Evolutionary conservation across 2,329 filamentous ascomycete species (phyloP).

Genomic region (Ophiostoma perfectum): DNA sequence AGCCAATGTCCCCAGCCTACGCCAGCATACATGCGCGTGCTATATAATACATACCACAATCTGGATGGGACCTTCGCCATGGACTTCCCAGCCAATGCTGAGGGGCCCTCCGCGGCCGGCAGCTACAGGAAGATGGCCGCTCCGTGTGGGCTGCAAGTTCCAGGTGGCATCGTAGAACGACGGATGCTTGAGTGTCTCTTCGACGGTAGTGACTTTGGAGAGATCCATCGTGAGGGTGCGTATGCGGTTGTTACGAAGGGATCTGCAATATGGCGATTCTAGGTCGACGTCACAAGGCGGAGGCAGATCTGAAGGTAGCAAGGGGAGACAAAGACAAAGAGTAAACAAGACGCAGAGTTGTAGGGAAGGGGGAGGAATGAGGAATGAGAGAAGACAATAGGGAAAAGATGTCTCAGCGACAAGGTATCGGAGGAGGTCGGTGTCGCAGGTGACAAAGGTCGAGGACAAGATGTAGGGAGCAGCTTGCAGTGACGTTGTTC

Average conservation of each 20-base stretch:
- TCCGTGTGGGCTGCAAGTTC: constrained; percentile 60
- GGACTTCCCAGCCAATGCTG: constrained; percentile 71
- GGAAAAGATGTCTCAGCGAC: neutral
- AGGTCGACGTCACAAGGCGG: neutral
- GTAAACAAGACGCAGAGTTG: neutral
- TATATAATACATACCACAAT: constrained; percentile 56
- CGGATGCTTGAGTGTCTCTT: constrained; percentile 58
- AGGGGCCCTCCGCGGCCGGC: constrained; percentile 67
- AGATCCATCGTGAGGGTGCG: neutral
- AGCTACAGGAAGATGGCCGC: constrained; percentile 61
- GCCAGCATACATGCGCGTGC: constrained; percentile 32
- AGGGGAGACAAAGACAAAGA: neutral
- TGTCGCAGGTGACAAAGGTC: neutral
- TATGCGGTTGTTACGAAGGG: neutral
- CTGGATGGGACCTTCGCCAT: constrained; percentile 67
- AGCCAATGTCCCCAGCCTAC: too few relatives aligned
- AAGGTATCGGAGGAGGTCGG: neutral
- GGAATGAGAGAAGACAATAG: neutral
- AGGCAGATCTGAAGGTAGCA: neutral
- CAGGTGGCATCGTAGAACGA: constrained; percentile 63
- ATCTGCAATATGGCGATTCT: neutral
- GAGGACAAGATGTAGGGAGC: neutral
- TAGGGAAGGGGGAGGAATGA: neutral
- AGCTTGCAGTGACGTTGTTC: neutral
- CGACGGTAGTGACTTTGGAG: constrained; percentile 37